These are phyloP conservation scores for Leccinum pellstonianum DNA, from an alignment of 768 basidiomycete genomes.

Conservation along the genomic window DNA sequence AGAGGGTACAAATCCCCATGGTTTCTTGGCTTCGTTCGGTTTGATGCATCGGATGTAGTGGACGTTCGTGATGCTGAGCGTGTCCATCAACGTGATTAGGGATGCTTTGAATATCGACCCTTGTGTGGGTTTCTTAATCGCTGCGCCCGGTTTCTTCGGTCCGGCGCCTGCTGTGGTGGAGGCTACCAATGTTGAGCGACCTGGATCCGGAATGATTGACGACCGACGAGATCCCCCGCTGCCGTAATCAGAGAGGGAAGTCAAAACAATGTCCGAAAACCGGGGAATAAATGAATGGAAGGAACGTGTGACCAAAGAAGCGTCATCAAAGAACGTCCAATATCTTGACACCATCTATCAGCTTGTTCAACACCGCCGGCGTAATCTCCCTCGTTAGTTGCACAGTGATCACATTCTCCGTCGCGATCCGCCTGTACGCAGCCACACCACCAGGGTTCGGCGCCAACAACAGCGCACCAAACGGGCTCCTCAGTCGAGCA, in stretches of 20 bases:
- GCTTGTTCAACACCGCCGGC: background rate
- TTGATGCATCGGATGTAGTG: conserved; percentile 99
- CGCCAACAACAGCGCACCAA: background rate
- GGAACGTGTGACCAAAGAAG: no score
- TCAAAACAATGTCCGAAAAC: no score
- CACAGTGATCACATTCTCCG: conserved; percentile 13
- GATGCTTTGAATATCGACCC: conserved; percentile 99
- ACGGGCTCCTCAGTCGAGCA: background rate
- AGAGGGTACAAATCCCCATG: conserved; percentile 96
- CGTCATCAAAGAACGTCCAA: background rate
- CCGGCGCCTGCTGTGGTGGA: conserved; percentile 35
- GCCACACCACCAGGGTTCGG: background rate
- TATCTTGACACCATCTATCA: background rate
- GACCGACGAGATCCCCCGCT: conserved; percentile 77
- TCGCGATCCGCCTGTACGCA: conserved; percentile 12
- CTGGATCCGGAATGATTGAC: conserved; percentile 85
- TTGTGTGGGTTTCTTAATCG: conserved; percentile 87
- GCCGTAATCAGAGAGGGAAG: conserved; percentile 71
- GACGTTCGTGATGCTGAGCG: conserved; percentile 94
- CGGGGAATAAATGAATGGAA: no score
- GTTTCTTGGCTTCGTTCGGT: conserved; percentile 93
- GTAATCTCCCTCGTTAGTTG: background rate
- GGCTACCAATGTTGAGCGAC: conserved; percentile 68
- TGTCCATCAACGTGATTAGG: conserved; percentile 92
- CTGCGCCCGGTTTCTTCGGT: conserved; percentile 62